Conservation (phyloP, 352 stramenopile genomes). For the Paralagenidium karlingii region DNA sequence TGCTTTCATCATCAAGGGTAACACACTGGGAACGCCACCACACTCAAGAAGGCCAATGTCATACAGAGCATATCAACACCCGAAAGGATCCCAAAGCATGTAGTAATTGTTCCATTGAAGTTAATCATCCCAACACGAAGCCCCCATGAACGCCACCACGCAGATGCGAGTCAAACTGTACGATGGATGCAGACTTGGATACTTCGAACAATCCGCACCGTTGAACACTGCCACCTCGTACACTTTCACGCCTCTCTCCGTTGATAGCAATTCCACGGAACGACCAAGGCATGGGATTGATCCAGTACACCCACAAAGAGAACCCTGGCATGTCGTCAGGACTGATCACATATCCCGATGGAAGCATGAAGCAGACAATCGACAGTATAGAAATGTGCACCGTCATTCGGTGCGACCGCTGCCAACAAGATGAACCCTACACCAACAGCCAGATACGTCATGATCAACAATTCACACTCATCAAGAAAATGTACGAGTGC, state of each 20-base stretch:
- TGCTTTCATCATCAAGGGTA: too few relatives aligned
- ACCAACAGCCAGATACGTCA: too few relatives aligned
- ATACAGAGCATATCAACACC: too few relatives aligned
- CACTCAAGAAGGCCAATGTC: too few relatives aligned
- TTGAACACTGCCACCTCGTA: constrained; percentile 29
- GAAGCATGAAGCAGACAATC: constrained; percentile 60
- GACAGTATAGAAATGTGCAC: constrained; percentile 44
- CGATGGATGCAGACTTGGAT: too few relatives aligned
- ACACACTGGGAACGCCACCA: too few relatives aligned
- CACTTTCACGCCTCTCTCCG: constrained; percentile 28
- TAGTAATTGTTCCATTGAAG: too few relatives aligned
- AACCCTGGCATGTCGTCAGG: constrained; percentile 41
- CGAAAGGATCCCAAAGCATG: too few relatives aligned
- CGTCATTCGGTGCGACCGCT: constrained; percentile 36
- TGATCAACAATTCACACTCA: constrained; percentile 24
- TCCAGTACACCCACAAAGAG: constrained; percentile 71
- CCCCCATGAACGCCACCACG: too few relatives aligned
- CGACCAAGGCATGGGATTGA: constrained; percentile 56
- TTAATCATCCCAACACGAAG: too few relatives aligned
- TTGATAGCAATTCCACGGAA: constrained; percentile 50
- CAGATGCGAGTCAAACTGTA: too few relatives aligned
- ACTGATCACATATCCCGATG: constrained; percentile 48
- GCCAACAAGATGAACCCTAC: too few relatives aligned
- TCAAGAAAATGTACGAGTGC: constrained; percentile 36
- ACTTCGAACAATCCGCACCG: constrained; percentile 28